Conservation (phyloP, 192 early-diverging fungal genomes). For the Coemansia sp. region DNA sequence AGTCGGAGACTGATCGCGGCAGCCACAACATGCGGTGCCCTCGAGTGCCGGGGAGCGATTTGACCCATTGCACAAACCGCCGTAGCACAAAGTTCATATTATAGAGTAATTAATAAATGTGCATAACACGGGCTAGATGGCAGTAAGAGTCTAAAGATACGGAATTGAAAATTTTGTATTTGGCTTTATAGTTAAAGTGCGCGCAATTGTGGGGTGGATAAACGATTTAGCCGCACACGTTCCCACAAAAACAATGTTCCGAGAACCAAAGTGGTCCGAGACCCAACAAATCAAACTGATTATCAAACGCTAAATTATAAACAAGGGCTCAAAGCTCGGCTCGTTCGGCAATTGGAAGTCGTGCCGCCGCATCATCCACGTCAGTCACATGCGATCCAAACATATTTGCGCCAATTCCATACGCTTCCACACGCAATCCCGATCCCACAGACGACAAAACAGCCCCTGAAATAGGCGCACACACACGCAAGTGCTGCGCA, state of each 20-base stretch:
- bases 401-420: conserved; percentile 1
- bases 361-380: not conserved
- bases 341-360: conserved; percentile 2
- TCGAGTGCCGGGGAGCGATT: conserved; percentile 30
- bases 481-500: not conserved
- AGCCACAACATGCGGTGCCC: conserved; percentile 36
- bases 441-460: not conserved
- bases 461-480: not conserved
- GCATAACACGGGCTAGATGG: not conserved
- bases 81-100: conserved; percentile 29
- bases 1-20: conserved; percentile 21
- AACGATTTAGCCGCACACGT: too few relatives aligned
- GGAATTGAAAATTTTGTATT: too few relatives aligned
- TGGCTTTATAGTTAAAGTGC: too few relatives aligned
- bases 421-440: not conserved
- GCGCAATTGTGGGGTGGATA: too few relatives aligned
- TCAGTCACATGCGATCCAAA: not conserved
- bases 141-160: too few relatives aligned
- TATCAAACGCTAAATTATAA: not conserved
- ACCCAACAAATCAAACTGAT: not conserved
- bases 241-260: too few relatives aligned
- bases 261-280: too few relatives aligned
- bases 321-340: not conserved
- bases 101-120: not conserved
- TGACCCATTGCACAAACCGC: conserved; percentile 36